phyloP scores from a whole-genome alignment of 257 asterid species.

The Solanum rostratum region DNA sequence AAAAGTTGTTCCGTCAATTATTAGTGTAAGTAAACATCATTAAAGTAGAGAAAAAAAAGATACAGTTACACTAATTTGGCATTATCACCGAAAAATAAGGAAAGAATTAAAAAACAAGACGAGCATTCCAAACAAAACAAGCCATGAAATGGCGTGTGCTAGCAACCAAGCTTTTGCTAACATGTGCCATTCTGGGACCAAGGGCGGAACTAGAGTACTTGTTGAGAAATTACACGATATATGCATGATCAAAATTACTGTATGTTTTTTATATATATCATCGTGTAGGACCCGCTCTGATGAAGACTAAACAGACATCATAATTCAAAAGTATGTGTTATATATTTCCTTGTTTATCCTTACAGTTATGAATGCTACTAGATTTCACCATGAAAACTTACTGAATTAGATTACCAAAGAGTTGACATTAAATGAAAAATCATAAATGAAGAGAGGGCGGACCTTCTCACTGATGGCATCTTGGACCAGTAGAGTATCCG shows the following conservation, averaged over 20 bases:
- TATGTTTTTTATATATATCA: not conserved
- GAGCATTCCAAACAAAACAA: not conserved
- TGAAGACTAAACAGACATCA: not conserved
- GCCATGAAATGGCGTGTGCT: not conserved
- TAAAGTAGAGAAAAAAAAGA: not conserved
- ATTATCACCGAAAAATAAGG: not conserved
- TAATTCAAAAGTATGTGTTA: slow-evolving; percentile 1
- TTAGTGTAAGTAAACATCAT: not conserved
- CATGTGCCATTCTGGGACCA: slow-evolving; percentile 7
- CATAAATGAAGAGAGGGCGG: not conserved
- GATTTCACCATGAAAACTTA: slow-evolving; percentile 19
- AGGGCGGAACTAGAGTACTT: not conserved
- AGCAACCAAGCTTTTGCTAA: slow-evolving; percentile 5
- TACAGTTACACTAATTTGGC: not conserved
- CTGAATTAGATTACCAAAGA: not conserved
- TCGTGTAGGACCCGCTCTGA: slow-evolving; percentile 18
- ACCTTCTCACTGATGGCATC: slow-evolving; percentile 99
- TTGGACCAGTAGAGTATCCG: slow-evolving; percentile 96
- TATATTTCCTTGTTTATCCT: slow-evolving; percentile 18
- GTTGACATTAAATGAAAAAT: not conserved
- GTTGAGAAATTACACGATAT: not conserved
- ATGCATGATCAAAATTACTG: not conserved
- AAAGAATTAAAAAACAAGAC: not conserved
- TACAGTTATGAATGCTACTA: slow-evolving; percentile 1
- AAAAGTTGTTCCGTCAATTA: not conserved